A percentile compares a stretch with the other conserved stretches of the same genome.
These are phyloP conservation scores for Aspergillus brasiliensis DNA, from an alignment of 2,329 filamentous ascomycete species.

Conservation along the genomic window DNA sequence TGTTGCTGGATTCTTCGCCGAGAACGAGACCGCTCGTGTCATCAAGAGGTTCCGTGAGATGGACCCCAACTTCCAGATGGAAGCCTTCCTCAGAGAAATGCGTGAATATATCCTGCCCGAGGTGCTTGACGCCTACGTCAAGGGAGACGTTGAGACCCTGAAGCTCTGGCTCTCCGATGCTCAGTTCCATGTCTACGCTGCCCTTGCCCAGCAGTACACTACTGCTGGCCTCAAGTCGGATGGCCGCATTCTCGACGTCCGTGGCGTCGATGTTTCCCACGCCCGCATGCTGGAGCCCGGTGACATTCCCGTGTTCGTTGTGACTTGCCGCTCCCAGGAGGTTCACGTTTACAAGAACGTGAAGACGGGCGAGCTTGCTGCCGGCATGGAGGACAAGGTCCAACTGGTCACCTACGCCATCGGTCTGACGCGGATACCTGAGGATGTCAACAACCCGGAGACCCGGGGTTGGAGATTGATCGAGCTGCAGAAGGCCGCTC, in stretches of 20 bases:
- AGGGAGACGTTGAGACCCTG: conserved; percentile 86
- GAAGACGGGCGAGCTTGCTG: conserved; percentile 85
- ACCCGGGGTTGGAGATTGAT: conserved; percentile 96
- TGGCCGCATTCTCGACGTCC: conserved; percentile 91
- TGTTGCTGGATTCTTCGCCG: conserved; percentile 93
- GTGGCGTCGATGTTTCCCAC: conserved; percentile 75
- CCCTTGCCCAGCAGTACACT: conserved; percentile 95
- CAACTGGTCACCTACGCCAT: conserved; percentile 98
- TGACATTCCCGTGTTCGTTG: conserved; percentile 82
- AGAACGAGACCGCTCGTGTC: conserved; percentile 96
- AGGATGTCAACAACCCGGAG: conserved; percentile 96
- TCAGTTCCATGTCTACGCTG: conserved; percentile 94
- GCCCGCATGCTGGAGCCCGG: conserved; percentile 52
- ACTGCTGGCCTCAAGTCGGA: conserved; percentile 91
- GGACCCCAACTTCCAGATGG: conserved; percentile 91
- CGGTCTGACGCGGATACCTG: conserved; percentile 87
- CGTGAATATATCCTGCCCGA: conserved; percentile 97
- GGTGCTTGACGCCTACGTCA: conserved; percentile 96
- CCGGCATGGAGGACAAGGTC: conserved; percentile 98
- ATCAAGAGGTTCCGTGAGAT: conserved; percentile 98
- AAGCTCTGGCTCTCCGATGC: conserved; percentile 96
- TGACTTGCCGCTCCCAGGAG: conserved; percentile 95
- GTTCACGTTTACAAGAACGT: conserved; percentile 95
- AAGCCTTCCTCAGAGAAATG: conserved; percentile 92
- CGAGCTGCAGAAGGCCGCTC: conserved; percentile 96